A percentile compares a stretch with the other conserved stretches of the same genome.
phyloP scores from a whole-genome alignment of 768 basidiomycete genomes.

The Pulveroboletus sp. region DNA sequence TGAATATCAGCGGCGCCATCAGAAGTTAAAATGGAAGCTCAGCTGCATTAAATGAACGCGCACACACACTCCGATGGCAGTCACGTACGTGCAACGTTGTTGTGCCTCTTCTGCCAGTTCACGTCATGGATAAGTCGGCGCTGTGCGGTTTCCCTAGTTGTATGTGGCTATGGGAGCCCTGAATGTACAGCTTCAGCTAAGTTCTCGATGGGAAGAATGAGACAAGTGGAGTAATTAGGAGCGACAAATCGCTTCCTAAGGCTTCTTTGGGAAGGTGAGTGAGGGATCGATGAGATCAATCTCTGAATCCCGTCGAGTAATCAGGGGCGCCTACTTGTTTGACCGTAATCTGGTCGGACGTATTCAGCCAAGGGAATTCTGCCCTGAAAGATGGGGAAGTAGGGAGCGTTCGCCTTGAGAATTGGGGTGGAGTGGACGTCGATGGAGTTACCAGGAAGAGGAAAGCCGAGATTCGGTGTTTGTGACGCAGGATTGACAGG shows the following conservation, averaged over 20 bases:
- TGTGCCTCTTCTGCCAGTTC: constrained; percentile 7
- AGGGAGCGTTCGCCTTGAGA: not conserved
- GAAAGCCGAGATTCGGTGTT: not conserved
- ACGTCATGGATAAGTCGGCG: constrained; percentile 28
- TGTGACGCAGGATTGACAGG: not conserved
- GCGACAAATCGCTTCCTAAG: not conserved
- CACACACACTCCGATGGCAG: not conserved
- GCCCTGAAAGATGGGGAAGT: not conserved
- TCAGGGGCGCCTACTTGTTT: not conserved
- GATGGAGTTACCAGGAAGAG: not conserved
- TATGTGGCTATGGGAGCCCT: constrained; percentile 11
- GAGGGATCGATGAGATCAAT: constrained; percentile 1
- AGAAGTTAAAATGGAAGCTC: constrained; percentile 21
- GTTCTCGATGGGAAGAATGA: not conserved
- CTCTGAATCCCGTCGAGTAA: not conserved
- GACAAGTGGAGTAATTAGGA: not conserved
- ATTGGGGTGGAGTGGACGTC: constrained; percentile 1
- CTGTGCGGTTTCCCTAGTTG: constrained; percentile 13
- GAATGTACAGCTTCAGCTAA: not conserved
- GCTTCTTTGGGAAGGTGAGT: not conserved
- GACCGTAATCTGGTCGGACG: constrained; percentile 1
- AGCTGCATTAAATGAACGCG: not conserved
- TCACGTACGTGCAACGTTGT: constrained; percentile 16
- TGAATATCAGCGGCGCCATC: constrained; percentile 5
- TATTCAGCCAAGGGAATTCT: not conserved